These are phyloP conservation scores for Candida sp. DNA, from an alignment of 1,139 yeast genomes.

Conservation along the genomic window DNA sequence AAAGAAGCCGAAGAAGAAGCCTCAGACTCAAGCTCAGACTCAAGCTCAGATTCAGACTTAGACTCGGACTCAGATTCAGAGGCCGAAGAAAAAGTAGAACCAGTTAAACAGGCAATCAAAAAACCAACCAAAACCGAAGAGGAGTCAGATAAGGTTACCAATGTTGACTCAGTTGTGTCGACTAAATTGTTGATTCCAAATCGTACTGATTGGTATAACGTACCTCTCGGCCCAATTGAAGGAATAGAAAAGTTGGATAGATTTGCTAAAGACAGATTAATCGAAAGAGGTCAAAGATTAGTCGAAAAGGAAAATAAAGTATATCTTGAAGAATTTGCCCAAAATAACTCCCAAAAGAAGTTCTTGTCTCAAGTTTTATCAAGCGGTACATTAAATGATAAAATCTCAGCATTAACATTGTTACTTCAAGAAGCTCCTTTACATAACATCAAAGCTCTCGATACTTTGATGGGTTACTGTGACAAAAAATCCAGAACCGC, in stretches of 20 bases:
- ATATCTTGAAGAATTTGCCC: constrained; percentile 74
- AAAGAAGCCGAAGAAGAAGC: constrained; percentile 15
- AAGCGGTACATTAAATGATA: constrained; percentile 94
- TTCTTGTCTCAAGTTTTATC: constrained; percentile 86
- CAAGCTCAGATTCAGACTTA: background rate
- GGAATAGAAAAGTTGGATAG: constrained; percentile 40
- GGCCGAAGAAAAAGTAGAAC: constrained; percentile 13
- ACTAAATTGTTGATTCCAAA: constrained; percentile 60
- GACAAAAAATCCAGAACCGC: constrained; percentile 93
- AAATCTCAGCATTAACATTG: constrained; percentile 90
- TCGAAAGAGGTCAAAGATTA: constrained; percentile 62
- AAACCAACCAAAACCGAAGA: constrained; percentile 13
- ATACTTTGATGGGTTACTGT: constrained; percentile 72
- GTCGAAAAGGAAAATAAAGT: constrained; percentile 69
- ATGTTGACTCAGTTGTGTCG: constrained; percentile 53
- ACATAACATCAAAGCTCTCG: constrained; percentile 83
- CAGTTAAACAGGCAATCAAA: constrained; percentile 11
- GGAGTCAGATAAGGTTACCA: constrained; percentile 41
- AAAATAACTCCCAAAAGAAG: constrained; percentile 81
- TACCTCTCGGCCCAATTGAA: constrained; percentile 32
- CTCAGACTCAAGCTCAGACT: background rate
- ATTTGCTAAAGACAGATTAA: constrained; percentile 54
- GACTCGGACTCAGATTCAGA: constrained; percentile 10
- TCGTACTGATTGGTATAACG: constrained; percentile 74
- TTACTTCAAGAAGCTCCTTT: constrained; percentile 93